These are phyloP conservation scores for Phytophthora boehmeriae DNA, from an alignment of 352 stramenopile species.

Conservation along the genomic window DNA sequence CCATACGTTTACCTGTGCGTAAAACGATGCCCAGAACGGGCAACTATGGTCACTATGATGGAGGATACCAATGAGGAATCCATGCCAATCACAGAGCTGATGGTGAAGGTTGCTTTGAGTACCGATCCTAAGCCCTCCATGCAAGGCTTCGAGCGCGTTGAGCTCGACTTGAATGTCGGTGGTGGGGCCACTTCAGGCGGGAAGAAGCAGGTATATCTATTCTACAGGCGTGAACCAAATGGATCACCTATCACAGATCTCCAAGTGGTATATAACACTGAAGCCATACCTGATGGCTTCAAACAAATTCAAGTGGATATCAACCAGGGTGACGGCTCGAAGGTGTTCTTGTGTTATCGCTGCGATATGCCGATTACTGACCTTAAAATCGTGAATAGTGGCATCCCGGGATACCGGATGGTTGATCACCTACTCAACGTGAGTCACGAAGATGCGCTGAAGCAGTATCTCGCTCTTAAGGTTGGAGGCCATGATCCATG, in stretches of 20 bases:
- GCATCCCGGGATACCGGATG: conserved; percentile 86
- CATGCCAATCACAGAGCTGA: conserved; percentile 81
- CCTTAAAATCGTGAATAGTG: conserved; percentile 83
- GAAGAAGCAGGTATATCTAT: conserved; percentile 90
- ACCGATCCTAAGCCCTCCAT: conserved; percentile 68
- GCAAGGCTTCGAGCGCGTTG: conserved; percentile 77
- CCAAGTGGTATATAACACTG: conserved; percentile 79
- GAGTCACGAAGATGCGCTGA: conserved; percentile 65
- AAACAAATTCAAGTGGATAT: conserved; percentile 88
- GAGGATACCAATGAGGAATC: conserved; percentile 33
- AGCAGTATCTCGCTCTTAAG: conserved; percentile 86
- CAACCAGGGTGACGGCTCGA: conserved; percentile 84
- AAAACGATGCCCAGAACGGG: conserved; percentile 66
- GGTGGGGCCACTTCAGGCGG: conserved; percentile 44
- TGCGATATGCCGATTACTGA: conserved; percentile 91
- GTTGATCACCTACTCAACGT: conserved; percentile 78
- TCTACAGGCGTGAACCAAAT: conserved; percentile 72
- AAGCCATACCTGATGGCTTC: conserved; percentile 85
- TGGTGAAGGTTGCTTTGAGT: conserved; percentile 68
- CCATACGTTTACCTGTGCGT: conserved; percentile 88
- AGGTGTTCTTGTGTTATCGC: conserved; percentile 87
- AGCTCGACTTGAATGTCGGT: conserved; percentile 84
- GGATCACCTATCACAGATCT: conserved; percentile 88
- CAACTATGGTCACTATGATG: conserved; percentile 32
- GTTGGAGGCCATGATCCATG: conserved; percentile 83